Evolutionary conservation across 2,329 filamentous ascomycete genomes (phyloP).

Genomic region (Fusarium sterilihyphosum): DNA sequence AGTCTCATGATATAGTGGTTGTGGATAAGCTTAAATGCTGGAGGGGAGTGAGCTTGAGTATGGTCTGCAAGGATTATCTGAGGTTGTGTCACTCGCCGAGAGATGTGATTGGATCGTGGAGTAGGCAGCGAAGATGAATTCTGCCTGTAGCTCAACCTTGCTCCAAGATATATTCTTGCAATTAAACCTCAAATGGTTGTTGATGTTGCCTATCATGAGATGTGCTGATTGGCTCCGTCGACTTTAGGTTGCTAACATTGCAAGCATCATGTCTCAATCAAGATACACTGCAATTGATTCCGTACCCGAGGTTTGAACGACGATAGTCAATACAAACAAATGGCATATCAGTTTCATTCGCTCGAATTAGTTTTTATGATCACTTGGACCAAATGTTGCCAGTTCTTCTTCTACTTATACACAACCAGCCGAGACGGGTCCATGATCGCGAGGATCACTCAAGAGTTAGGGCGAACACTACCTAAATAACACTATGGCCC

Average conservation of each 20-base stretch:
- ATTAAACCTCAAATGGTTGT: background rate
- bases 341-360: too few species aligned
- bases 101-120: conserved; percentile 18
- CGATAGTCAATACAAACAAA: too few species aligned
- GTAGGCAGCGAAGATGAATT: background rate
- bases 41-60: background rate
- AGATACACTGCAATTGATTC: too few species aligned
- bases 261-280: too few species aligned
- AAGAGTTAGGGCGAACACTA: too few species aligned
- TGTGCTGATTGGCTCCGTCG: background rate
- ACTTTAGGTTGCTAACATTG: background rate
- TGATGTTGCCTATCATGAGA: background rate
- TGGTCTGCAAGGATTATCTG: background rate
- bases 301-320: too few species aligned
- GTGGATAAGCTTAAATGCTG: background rate
- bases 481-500: too few species aligned
- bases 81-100: background rate
- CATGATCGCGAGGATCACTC: too few species aligned
- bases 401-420: too few species aligned
- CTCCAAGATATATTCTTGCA: background rate
- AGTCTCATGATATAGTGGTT: background rate
- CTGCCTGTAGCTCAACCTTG: background rate
- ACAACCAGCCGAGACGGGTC: too few species aligned
- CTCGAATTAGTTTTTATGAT: too few species aligned
- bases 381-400: too few species aligned